phyloP scores from a whole-genome alignment of 2,329 filamentous ascomycete genomes.

The Apiospora koreana region DNA sequence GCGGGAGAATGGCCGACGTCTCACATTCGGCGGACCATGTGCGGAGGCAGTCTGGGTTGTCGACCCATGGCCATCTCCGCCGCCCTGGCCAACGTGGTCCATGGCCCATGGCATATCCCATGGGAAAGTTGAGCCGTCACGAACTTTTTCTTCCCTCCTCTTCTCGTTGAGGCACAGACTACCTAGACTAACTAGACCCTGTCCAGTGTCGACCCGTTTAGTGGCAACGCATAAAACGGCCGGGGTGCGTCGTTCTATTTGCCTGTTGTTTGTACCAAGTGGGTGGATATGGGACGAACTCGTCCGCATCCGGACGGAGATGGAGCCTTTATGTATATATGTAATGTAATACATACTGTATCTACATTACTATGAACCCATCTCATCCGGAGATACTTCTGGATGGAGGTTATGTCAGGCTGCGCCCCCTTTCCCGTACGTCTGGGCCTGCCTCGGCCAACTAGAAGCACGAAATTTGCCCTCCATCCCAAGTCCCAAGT shows the following conservation, averaged over 20 bases:
- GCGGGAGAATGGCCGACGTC: neutral
- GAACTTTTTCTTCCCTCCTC: neutral
- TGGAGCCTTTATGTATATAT: no score
- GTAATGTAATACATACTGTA: no score
- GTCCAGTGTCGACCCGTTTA: neutral
- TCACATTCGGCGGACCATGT: conserved; percentile 3
- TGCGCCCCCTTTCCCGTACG: neutral
- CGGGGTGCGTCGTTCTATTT: neutral
- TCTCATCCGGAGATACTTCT: neutral
- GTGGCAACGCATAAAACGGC: neutral
- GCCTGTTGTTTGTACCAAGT: neutral
- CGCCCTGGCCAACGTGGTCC: neutral
- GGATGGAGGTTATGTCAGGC: neutral
- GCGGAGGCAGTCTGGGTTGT: neutral
- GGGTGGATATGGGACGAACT: neutral
- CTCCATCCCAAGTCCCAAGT: neutral
- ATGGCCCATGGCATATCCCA: conserved; percentile 1
- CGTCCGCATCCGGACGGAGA: neutral
- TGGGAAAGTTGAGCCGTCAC: neutral
- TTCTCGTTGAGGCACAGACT: neutral
- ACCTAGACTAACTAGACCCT: neutral
- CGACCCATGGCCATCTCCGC: neutral
- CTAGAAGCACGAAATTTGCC: neutral
- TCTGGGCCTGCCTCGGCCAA: neutral
- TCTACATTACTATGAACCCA: neutral